Base-by-base conservation (phyloP, 139 green algal species). In the Dunaliella sp. region DNA sequence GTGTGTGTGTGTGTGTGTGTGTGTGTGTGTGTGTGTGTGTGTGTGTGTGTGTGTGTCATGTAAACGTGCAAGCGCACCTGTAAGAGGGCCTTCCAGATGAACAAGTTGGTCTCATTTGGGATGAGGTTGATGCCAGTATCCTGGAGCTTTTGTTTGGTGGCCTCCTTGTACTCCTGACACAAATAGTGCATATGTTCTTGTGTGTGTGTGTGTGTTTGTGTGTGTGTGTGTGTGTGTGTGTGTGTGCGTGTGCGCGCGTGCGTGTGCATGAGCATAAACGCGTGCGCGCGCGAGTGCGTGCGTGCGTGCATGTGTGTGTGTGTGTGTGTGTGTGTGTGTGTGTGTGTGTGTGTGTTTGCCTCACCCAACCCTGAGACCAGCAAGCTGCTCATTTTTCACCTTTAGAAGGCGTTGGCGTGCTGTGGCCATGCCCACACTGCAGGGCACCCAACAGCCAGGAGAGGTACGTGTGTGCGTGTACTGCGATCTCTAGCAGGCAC, bases 91-190 rank as follows among this genome's bases (percentile, higher is more conserved):
- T 83, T 88, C 95, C 95, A 97, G 0, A 84, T 24, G 38, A 95
- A 95, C 3, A 97, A 84, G 82, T 97, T 96, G 58, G 85, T 88
- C 26, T 97, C 95, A 76, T 95, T 93, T 0, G 95, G 95, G 1
- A 94, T 90, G 1, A 97, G 85, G 28, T 89, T 87, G 3, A 97
- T 96, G 82, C 93, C 93, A 28, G 90, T 94, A 12, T 93, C 90
- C 0, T 80, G 30, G 0, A 76, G 58, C 33, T 90, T 89, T 38
- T 81, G 84, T 34, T 85, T 89, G 1, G 73, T 34, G 0, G 89
- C 89, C 81, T 97, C 94, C 84, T 95, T 97, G 48, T 90, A 94
- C 87, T 97, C 94, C 94, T 96, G 36, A 31, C 0, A n/a, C 30
- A 2, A 65, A 2, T 1, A 48, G 26, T 38, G 2, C 58, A 72